Percentiles rank a stretch among this genome's conserved stretches.
These are phyloP conservation scores for Shiraia bambusicola DNA, from an alignment of 2,329 filamentous ascomycete genomes.

Conservation along the genomic window DNA sequence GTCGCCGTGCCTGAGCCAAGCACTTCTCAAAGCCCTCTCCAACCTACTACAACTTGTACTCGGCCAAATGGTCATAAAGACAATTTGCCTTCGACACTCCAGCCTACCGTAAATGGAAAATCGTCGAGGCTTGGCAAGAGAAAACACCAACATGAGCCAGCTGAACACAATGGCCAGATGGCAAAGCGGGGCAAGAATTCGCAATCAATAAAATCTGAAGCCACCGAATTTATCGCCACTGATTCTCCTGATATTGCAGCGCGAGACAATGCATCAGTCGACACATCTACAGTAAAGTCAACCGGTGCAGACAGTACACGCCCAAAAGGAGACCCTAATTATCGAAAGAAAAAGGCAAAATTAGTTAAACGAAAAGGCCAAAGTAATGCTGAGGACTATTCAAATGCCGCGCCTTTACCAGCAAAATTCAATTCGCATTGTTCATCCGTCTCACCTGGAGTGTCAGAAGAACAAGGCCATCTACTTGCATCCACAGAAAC, in stretches of 20 bases:
- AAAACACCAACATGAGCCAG: conserved; percentile 33
- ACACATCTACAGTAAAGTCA: conserved; percentile 7
- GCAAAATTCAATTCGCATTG: conserved; percentile 8
- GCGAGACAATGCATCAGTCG: conserved; percentile 9
- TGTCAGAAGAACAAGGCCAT: conserved; percentile 17
- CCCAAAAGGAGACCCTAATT: conserved; percentile 40
- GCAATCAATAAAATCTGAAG: conserved; percentile 3
- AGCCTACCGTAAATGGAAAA: conserved; percentile 27
- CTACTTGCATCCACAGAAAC: conserved; percentile 37
- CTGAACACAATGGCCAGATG: conserved; percentile 24
- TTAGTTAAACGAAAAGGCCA: conserved; percentile 20
- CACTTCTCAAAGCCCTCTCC: conserved; percentile 12
- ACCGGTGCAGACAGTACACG: conserved; percentile 11
- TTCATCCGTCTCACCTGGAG: conserved; percentile 26
- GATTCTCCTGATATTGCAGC: conserved; percentile 3
- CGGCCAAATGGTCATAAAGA: conserved; percentile 7
- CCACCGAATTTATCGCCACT: conserved; percentile 3
- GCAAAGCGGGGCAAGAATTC: conserved; percentile 31
- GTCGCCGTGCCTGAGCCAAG: conserved; percentile 26
- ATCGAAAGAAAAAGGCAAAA: conserved; percentile 37
- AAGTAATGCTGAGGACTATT: conserved; percentile 5
- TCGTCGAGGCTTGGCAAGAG: conserved; percentile 41
- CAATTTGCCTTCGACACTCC: conserved; percentile 13
- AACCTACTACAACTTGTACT: conserved; percentile 10
- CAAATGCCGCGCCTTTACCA: conserved; percentile 7